phyloP scores from a whole-genome alignment of 306 rosid genomes.

The Prunus kanzakura region DNA sequence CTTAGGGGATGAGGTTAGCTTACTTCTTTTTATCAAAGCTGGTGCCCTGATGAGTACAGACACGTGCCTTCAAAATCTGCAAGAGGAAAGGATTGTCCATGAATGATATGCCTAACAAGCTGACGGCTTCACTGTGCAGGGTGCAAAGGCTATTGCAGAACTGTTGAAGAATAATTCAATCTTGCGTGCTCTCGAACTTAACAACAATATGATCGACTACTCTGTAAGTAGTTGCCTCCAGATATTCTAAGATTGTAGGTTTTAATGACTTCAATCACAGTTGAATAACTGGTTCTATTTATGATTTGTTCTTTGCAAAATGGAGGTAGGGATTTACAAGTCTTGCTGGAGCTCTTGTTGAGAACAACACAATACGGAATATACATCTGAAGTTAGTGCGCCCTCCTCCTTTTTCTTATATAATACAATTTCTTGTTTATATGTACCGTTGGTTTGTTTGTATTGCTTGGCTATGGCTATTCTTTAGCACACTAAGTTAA shows the following conservation, averaged over 20 bases:
- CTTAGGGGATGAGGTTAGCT: slow-evolving; percentile 93
- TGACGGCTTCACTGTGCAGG: slow-evolving; percentile 47
- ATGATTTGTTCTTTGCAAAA: slow-evolving; percentile 34
- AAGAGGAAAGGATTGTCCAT: slow-evolving; percentile 2
- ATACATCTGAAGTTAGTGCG: slow-evolving; percentile 79
- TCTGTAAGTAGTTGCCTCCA: slow-evolving; percentile 58
- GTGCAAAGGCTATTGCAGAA: slow-evolving; percentile 88
- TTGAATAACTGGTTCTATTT: slow-evolving; percentile 24
- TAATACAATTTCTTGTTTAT: not conserved
- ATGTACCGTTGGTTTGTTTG: not conserved
- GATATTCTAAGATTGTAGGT: slow-evolving; percentile 17
- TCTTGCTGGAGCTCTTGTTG: slow-evolving; percentile 91
- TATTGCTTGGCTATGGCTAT: not conserved
- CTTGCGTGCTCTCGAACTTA: slow-evolving; percentile 78
- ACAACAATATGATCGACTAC: slow-evolving; percentile 91
- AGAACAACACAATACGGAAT: slow-evolving; percentile 66
- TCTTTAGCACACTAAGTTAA: slow-evolving; percentile 17
- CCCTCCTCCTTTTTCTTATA: slow-evolving; percentile 3
- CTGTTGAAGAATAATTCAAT: slow-evolving; percentile 82
- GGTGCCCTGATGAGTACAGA: not conserved
- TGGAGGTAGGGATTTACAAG: slow-evolving; percentile 94
- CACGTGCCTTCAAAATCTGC: slow-evolving; percentile 4
- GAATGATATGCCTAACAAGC: slow-evolving; percentile 23
- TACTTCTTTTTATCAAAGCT: slow-evolving; percentile 14
- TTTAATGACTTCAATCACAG: slow-evolving; percentile 3